Conservation (phyloP, 2,329 filamentous ascomycete species). For the Fusarium anthophilum region DNA sequence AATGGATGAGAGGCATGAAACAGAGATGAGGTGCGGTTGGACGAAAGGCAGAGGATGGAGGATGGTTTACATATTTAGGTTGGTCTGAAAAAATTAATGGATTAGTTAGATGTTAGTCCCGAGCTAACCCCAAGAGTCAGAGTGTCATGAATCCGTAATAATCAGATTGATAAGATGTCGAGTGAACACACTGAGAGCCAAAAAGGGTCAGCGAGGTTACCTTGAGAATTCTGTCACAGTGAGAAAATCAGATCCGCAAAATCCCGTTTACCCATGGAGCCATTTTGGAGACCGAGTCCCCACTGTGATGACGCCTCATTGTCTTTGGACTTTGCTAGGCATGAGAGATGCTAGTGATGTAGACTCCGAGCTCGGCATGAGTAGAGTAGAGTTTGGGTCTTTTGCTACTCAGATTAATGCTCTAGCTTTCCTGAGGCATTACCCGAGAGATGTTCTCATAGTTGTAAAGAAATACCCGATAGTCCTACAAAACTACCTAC, state of each 20-base stretch:
- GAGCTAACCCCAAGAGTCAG: background rate
- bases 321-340: too few species aligned
- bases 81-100: background rate
- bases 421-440: background rate
- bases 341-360: fast-evolving
- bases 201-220: background rate
- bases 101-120: background rate
- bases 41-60: background rate
- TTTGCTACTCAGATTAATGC: background rate
- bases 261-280: background rate
- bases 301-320: background rate
- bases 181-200: fast-evolving
- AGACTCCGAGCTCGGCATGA: background rate
- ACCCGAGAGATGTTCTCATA: background rate
- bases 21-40: too few species aligned
- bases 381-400: background rate
- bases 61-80: background rate
- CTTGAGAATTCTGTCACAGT: background rate
- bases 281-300: background rate
- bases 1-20: background rate
- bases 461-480: background rate
- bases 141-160: too few species aligned
- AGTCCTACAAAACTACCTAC: background rate
- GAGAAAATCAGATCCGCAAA: background rate
- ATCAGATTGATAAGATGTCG: background rate